Evolutionary conservation across 768 basidiomycete species (phyloP).

Genomic region (Pleurotus ostreatus): DNA sequence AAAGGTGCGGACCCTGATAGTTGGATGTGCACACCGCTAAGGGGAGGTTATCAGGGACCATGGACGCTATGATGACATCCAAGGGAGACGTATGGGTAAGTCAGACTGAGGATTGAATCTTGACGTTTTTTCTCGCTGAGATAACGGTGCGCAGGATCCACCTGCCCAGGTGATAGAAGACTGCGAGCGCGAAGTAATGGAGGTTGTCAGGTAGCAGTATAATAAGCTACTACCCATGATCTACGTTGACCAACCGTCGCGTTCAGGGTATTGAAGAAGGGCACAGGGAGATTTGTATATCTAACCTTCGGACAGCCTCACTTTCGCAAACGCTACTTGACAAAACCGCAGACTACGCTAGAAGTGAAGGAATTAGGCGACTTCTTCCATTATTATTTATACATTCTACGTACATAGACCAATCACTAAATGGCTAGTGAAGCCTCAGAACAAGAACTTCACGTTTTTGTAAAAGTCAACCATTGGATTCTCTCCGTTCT

Average conservation of each 20-base stretch:
- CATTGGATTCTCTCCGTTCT: slow-evolving; percentile 86
- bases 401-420: slow-evolving; percentile 48
- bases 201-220: slow-evolving; percentile 57
- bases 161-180: slow-evolving; percentile 65
- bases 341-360: slow-evolving; percentile 49
- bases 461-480: slow-evolving; percentile 90
- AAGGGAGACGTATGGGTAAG: slow-evolving; percentile 81
- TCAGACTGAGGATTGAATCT: not conserved
- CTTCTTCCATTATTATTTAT: slow-evolving; percentile 81
- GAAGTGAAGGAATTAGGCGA: slow-evolving; percentile 73
- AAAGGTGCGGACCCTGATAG: slow-evolving; percentile 42
- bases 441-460: slow-evolving; percentile 75
- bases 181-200: slow-evolving; percentile 74
- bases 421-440: not conserved
- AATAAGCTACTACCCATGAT: not conserved
- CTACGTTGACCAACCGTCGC: not conserved
- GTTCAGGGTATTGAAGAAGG: slow-evolving; percentile 57
- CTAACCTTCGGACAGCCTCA: slow-evolving; percentile 89
- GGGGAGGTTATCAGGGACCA: slow-evolving; percentile 43
- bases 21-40: too few species aligned
- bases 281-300: slow-evolving; percentile 65
- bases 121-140: not conserved
- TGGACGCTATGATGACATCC: slow-evolving; percentile 87
- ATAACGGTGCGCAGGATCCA: slow-evolving; percentile 51
- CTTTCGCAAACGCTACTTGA: slow-evolving; percentile 71